A percentile compares a stretch with the other conserved stretches of the same genome.
These are phyloP conservation scores for Pelargonium citronellum DNA, from an alignment of 441 rosid genomes.

Conservation along the genomic window DNA sequence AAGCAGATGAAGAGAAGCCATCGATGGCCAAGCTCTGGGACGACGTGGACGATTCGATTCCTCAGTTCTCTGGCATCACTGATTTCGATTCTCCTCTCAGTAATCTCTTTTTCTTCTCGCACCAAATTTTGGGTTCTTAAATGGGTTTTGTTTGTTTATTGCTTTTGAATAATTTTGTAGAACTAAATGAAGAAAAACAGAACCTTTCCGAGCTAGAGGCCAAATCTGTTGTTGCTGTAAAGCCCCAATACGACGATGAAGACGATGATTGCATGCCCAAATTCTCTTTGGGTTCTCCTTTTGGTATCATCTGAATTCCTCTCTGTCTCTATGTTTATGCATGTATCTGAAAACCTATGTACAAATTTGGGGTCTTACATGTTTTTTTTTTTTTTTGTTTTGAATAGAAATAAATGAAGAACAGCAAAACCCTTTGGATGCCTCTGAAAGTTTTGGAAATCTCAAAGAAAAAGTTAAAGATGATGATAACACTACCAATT, in stretches of 20 bases:
- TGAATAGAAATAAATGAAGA: background rate
- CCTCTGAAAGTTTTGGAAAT: background rate
- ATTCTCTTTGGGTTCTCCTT: slow-evolving; percentile 9
- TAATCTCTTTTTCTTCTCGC: slow-evolving; percentile 15
- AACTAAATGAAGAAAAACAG: background rate
- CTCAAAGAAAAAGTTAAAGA: too few relatives aligned
- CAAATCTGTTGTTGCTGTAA: background rate
- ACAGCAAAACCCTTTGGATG: background rate
- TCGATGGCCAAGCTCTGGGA: slow-evolving; percentile 26
- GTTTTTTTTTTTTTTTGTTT: too few relatives aligned
- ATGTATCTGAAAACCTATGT: background rate
- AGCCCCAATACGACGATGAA: background rate
- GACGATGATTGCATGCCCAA: background rate
- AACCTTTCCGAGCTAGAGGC: background rate
- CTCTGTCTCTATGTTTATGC: background rate
- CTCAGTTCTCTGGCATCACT: slow-evolving; percentile 35
- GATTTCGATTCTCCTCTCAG: slow-evolving; percentile 48
- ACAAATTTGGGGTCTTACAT: background rate
- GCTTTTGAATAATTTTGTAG: background rate
- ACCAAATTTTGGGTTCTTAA: background rate
- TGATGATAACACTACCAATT: background rate
- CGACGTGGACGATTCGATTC: slow-evolving; percentile 25
- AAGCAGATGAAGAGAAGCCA: slow-evolving; percentile 32
- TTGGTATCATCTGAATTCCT: background rate
- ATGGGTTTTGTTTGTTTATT: background rate